These are phyloP conservation scores for Lolium multiflorum DNA, from an alignment of 176 grass and related monocot genomes.

Conservation along the genomic window DNA sequence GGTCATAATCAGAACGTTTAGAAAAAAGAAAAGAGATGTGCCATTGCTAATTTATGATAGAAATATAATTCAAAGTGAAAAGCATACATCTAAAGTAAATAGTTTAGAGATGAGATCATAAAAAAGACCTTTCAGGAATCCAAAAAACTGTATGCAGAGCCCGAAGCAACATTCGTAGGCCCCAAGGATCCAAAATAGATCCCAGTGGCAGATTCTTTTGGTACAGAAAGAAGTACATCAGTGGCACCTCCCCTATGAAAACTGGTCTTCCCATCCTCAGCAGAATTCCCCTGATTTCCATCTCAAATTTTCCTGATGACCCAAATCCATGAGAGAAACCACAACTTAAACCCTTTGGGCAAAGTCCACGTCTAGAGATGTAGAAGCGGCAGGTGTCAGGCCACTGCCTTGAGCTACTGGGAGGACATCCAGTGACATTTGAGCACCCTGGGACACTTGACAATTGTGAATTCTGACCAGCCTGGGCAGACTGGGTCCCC, in stretches of 20 bases:
- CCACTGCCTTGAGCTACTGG: not conserved
- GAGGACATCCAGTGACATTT: not conserved
- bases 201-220: slow-evolving; percentile 37
- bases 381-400: slow-evolving; percentile 36
- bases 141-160: slow-evolving; percentile 44
- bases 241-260: slow-evolving; percentile 49
- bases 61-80: slow-evolving; percentile 22
- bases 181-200: slow-evolving; percentile 42
- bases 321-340: slow-evolving; percentile 47
- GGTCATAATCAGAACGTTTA: slow-evolving; percentile 17
- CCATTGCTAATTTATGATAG: not conserved
- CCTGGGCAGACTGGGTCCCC: slow-evolving; percentile 9
- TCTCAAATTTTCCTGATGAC: slow-evolving; percentile 53
- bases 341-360: slow-evolving; percentile 61
- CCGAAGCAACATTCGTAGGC: slow-evolving; percentile 53
- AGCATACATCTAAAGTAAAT: slow-evolving; percentile 6
- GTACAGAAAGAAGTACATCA: not conserved
- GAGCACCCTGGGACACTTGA: not conserved
- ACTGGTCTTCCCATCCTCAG: not conserved
- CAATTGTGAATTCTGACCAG: slow-evolving; percentile 4
- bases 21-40: not conserved
- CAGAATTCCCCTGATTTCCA: slow-evolving; percentile 59
- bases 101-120: slow-evolving; percentile 20
- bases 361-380: slow-evolving; percentile 44
- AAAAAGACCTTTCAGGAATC: slow-evolving; percentile 49